phyloP scores from a whole-genome alignment of 164 flowering plant species.

The Kingdonia uniflora region DNA sequence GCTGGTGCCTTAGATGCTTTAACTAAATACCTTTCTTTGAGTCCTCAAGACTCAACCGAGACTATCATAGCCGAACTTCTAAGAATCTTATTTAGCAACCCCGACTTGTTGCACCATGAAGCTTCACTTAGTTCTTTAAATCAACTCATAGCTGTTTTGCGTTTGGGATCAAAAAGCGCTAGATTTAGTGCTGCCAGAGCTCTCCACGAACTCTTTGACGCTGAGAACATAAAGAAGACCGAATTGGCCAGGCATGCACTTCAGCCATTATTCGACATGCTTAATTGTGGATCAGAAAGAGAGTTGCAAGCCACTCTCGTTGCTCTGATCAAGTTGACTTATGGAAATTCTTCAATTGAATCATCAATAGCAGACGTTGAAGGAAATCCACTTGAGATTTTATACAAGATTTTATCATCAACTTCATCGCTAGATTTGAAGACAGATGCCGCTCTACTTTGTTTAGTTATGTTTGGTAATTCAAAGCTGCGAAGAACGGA shows the following conservation, averaged over 20 bases:
- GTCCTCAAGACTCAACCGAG: conserved; percentile 76
- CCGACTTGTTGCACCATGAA: conserved; percentile 54
- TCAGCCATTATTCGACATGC: conserved; percentile 79
- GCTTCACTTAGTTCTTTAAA: conserved; percentile 52
- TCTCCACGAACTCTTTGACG: conserved; percentile 58
- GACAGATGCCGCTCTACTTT: conserved; percentile 57
- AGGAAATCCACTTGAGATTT: conserved; percentile 51
- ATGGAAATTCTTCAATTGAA: conserved; percentile 40
- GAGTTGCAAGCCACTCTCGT: conserved; percentile 62
- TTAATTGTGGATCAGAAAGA: conserved; percentile 44
- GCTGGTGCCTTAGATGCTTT: conserved; percentile 83
- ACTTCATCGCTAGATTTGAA: conserved; percentile 48
- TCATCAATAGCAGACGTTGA: conserved; percentile 40
- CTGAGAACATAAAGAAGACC: conserved; percentile 57
- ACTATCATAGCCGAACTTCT: conserved; percentile 50
- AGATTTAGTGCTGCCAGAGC: conserved; percentile 71
- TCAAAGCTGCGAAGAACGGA: conserved; percentile 41
- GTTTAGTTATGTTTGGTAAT: conserved; percentile 46
- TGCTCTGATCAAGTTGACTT: conserved; percentile 51
- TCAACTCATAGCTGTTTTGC: conserved; percentile 77
- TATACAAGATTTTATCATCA: conserved; percentile 45
- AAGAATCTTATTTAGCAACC: conserved; percentile 54
- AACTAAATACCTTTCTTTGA: conserved; percentile 64
- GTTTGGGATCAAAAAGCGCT: conserved; percentile 65
- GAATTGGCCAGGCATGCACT: conserved; percentile 64